Evolutionary conservation across 192 early-diverging fungal species (phyloP).

Genomic region (Coemansia sp.): DNA sequence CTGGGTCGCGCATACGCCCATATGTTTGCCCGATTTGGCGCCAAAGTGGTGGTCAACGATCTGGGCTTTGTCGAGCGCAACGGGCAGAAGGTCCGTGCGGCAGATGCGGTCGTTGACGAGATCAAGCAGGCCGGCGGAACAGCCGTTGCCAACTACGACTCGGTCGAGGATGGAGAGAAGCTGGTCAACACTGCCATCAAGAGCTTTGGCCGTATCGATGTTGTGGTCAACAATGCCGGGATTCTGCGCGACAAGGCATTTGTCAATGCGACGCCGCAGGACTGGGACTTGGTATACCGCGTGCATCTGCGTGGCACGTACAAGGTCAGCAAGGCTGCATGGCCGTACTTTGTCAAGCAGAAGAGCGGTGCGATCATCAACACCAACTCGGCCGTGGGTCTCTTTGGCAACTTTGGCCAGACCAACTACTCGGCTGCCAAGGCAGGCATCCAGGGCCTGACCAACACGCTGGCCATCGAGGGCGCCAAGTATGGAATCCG

Average conservation of each 20-base stretch:
- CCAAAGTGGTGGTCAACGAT: conserved; percentile 91
- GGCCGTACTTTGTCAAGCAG: conserved; percentile 91
- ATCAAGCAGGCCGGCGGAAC: conserved; percentile 77
- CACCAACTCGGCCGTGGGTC: conserved; percentile 88
- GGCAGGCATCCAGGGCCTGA: conserved; percentile 85
- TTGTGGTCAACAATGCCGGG: conserved; percentile 97
- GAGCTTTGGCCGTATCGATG: conserved; percentile 73
- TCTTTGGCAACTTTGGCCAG: conserved; percentile 94
- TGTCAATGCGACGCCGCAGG: conserved; percentile 79
- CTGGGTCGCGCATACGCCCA: conserved; percentile 87
- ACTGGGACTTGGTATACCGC: conserved; percentile 92
- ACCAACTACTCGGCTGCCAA: conserved; percentile 95
- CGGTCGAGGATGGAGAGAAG: conserved; percentile 96
- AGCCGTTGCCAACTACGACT: conserved; percentile 90
- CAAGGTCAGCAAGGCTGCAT: conserved; percentile 94
- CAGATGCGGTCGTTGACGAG: conserved; percentile 81
- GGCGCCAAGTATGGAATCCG: conserved; percentile 89
- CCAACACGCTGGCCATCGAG: conserved; percentile 89
- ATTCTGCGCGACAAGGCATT: conserved; percentile 97
- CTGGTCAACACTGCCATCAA: conserved; percentile 88
- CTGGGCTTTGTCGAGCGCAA: conserved; percentile 63
- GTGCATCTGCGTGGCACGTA: conserved; percentile 92
- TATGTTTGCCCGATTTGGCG: conserved; percentile 81
- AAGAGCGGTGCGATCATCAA: conserved; percentile 95
- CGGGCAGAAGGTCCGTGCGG: conserved; percentile 46